Evolutionary conservation across 2,329 filamentous ascomycete species (phyloP), one percentile per base, ranked within the genome.

Genomic region (Hypoxylon sp.): DNA sequence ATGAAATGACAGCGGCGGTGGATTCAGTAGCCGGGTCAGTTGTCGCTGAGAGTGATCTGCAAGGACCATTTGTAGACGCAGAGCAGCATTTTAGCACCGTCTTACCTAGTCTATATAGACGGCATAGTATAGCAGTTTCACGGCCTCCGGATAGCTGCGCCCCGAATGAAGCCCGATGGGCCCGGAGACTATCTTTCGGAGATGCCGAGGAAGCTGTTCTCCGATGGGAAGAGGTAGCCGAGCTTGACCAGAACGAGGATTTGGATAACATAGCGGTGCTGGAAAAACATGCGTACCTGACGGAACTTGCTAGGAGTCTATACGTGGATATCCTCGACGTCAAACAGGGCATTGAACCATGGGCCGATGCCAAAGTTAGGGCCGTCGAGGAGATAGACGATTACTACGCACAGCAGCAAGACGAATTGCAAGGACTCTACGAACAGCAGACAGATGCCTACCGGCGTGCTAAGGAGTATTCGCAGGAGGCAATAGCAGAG

Each of bases 161-260:
- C 6, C 78, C 82, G 1, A 85, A 88, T 67, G 89, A 92, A 68
- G 84, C 84, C 29, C 87, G 87, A 63, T 93, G 90, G 87, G 88
- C 91, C 0, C 88, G 92, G 1, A 87, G 91, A 47, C 84, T 94
- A 69, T 94, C 92, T 3, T 94, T 94, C 77, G 89, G 90, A 64
- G 86, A 91, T 48, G 92, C 91, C 1, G 91, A 93, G 79, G 91
- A 93, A 67, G 91, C 89, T n/a, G 81, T 94, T 6, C 80, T 94
- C 1, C 83, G 81, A 15, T 94, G 92, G 91, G 82, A 87, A 4
- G 85, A 87, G 52, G 79, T 91, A 27, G 78, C 83, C 3, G 80
- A 82, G 60, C 67, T 85, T 1, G 68, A 74, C 2, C 77, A 80
- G 31, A 82, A 84, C 17, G 78, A 73, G 10, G 76, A 77, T 6